A percentile compares a stretch with the other conserved stretches of the same genome.
Evolutionary conservation across 352 stramenopile genomes (phyloP).

Genomic region (Chrysophaeum taylorii): DNA sequence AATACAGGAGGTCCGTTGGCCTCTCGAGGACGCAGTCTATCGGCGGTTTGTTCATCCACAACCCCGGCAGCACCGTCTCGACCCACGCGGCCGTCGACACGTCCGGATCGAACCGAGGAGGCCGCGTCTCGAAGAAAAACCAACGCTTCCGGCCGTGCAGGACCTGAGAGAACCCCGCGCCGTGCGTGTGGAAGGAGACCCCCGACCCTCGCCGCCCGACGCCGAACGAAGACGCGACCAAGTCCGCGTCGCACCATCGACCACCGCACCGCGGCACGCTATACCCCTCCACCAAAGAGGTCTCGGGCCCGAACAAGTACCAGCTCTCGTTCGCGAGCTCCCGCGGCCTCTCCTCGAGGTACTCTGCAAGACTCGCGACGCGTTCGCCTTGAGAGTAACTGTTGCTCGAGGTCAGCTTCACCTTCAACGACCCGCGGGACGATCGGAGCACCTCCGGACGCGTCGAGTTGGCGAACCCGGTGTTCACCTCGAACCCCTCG

Average conservation of each 20-base stretch:
- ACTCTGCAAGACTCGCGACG: background rate
- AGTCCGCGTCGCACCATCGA: constrained; percentile 32
- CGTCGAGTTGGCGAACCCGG: background rate
- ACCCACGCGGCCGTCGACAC: constrained; percentile 50
- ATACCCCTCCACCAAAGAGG: constrained; percentile 40
- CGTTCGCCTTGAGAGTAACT: constrained; percentile 2
- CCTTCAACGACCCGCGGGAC: background rate
- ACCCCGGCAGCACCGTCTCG: constrained; percentile 37
- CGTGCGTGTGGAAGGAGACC: constrained; percentile 60
- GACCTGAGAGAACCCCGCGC: constrained; percentile 52
- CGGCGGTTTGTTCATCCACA: constrained; percentile 23
- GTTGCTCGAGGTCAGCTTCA: constrained; percentile 14
- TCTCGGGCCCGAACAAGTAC: constrained; percentile 60
- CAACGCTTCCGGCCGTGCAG: constrained; percentile 59
- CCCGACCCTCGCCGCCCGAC: constrained; percentile 47
- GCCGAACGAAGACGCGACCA: constrained; percentile 46
- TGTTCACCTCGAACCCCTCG: background rate
- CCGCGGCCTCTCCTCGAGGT: background rate
- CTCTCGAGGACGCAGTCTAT: constrained; percentile 42
- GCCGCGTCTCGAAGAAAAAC: constrained; percentile 40
- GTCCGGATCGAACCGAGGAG: constrained; percentile 40
- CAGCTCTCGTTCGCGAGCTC: constrained; percentile 55
- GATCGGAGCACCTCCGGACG: background rate
- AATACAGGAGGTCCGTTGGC: constrained; percentile 54
- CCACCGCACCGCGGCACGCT: constrained; percentile 38